phyloP scores from a whole-genome alignment of 441 rosid genomes.

The Pelargonium fulgidum region DNA sequence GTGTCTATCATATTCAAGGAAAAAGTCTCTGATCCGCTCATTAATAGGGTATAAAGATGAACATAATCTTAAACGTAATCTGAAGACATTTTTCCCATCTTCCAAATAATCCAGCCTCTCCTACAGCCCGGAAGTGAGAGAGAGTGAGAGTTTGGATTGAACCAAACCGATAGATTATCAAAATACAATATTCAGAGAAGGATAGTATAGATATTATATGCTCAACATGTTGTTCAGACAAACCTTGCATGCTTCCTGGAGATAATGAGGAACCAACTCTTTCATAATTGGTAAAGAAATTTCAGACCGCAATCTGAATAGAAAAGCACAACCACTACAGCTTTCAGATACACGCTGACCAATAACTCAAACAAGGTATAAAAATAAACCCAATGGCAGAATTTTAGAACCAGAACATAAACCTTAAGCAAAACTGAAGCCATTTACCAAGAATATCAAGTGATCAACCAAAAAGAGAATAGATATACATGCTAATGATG shows the following conservation, averaged over 20 bases:
- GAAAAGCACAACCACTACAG: slow-evolving; percentile 12
- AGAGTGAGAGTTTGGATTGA: slow-evolving; percentile 14
- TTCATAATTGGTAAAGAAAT: slow-evolving; percentile 88
- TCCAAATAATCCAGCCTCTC: slow-evolving; percentile 96
- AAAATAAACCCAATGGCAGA: neutral
- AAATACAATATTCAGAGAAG: slow-evolving; percentile 4
- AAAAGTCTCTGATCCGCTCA: slow-evolving; percentile 95
- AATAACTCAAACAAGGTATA: neutral
- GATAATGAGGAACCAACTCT: slow-evolving; percentile 97
- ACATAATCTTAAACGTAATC: slow-evolving; percentile 85
- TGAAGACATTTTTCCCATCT: slow-evolving; percentile 88
- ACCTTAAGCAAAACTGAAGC: neutral
- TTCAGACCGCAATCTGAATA: slow-evolving; percentile 83
- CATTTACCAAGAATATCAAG: neutral
- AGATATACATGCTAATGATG: neutral
- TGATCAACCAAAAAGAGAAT: neutral
- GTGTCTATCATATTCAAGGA: slow-evolving; percentile 98
- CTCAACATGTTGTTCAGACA: slow-evolving; percentile 17
- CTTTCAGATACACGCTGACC: slow-evolving; percentile 14
- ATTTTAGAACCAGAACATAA: neutral
- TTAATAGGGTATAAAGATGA: slow-evolving; percentile 89
- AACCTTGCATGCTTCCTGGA: slow-evolving; percentile 91
- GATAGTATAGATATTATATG: slow-evolving; percentile 14
- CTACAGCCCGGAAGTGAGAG: slow-evolving; percentile 32
- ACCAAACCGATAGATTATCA: neutral